Conservation (phyloP, 2,329 filamentous ascomycete genomes). For the Cercospora brassicicola region DNA sequence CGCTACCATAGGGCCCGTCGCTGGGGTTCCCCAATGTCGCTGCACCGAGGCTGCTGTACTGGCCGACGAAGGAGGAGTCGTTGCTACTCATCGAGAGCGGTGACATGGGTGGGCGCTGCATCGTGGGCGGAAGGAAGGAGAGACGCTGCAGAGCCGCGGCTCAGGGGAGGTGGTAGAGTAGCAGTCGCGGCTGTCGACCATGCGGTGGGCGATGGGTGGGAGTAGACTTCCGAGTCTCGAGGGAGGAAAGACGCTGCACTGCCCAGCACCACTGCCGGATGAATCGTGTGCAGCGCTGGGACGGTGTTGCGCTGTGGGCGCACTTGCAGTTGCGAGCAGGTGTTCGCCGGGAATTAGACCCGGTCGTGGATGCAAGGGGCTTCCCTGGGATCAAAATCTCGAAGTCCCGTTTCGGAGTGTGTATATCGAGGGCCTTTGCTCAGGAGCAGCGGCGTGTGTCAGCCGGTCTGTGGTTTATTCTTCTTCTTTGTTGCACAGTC, state of each 20-base stretch:
- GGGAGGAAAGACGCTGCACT: neutral
- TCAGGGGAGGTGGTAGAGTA: conserved; percentile 8
- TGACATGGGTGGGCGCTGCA: conserved; percentile 53
- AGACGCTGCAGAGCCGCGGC: conserved; percentile 6
- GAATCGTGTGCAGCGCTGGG: neutral
- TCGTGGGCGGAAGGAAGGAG: conserved; percentile 1
- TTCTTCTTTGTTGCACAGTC: neutral
- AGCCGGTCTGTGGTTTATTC: neutral
- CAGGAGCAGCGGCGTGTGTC: neutral
- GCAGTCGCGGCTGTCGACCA: conserved; percentile 3
- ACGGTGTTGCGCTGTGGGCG: neutral
- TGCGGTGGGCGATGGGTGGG: neutral
- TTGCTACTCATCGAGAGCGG: conserved; percentile 78
- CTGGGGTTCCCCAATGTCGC: conserved; percentile 25
- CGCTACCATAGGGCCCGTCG: conserved; percentile 30
- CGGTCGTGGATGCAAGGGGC: conserved; percentile 16
- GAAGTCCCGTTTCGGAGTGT: neutral
- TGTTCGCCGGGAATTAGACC: conserved; percentile 22
- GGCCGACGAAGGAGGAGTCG: conserved; percentile 55
- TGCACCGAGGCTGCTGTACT: conserved; percentile 28
- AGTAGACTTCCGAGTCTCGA: neutral
- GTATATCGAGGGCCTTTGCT: neutral
- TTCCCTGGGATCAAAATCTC: conserved; percentile 11
- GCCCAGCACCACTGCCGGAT: neutral
- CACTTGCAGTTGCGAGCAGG: conserved; percentile 1